These are phyloP conservation scores for Suillus decipiens DNA, from an alignment of 768 basidiomycete species.

Conservation along the genomic window DNA sequence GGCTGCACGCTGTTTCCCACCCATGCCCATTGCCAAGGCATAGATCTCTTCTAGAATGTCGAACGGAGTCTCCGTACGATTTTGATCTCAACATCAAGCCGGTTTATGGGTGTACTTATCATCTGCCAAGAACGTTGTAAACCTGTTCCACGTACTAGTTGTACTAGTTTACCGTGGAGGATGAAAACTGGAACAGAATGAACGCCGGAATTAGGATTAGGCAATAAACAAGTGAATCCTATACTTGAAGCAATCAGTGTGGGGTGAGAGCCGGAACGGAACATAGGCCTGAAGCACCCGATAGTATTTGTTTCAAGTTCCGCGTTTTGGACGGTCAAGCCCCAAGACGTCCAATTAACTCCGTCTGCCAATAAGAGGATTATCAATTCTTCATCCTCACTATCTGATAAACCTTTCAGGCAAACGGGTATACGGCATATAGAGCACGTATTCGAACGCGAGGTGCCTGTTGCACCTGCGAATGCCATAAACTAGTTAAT, in stretches of 20 bases:
- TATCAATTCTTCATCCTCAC: no score
- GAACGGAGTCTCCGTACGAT: not conserved
- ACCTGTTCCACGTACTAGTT: no score
- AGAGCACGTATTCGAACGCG: not conserved
- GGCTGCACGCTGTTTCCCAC: no score
- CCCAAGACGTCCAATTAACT: not conserved
- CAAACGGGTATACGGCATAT: not conserved
- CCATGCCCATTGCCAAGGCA: no score
- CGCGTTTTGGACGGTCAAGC: no score
- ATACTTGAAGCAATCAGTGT: not conserved
- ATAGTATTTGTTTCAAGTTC: not conserved
- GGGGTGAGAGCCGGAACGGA: not conserved
- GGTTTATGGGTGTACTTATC: no score
- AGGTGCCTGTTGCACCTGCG: not conserved
- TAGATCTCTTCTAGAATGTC: not conserved
- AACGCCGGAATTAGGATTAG: not conserved
- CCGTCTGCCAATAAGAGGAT: not conserved
- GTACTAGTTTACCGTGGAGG: not conserved
- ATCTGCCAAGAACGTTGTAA: not conserved
- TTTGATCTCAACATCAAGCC: no score
- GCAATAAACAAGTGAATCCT: not conserved
- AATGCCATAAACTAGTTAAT: not conserved
- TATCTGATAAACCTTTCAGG: not conserved
- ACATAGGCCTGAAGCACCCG: not conserved
- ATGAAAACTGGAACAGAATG: not conserved